A percentile compares a stretch with the other conserved stretches of the same genome.
These are phyloP conservation scores for Neofusicoccum umdonicola DNA, from an alignment of 2,329 filamentous ascomycete genomes.

Conservation along the genomic window DNA sequence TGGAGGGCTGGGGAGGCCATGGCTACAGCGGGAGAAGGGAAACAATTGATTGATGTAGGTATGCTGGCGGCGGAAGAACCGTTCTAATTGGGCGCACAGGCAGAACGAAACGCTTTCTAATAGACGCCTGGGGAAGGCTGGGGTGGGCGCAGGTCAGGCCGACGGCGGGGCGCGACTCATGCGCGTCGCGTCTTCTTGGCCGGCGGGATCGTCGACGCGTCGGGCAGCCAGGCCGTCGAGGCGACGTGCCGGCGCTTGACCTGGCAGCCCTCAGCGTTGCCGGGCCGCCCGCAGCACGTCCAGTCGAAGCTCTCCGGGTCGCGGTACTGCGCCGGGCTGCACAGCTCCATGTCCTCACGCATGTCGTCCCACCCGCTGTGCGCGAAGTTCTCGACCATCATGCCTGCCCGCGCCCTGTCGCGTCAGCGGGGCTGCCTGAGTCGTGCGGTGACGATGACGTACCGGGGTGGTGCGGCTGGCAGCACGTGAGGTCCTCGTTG, in stretches of 20 bases:
- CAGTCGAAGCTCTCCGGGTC: background rate
- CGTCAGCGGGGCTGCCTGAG: background rate
- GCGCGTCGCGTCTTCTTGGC: background rate
- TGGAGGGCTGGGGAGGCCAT: background rate
- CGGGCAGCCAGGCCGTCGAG: background rate
- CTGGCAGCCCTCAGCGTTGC: background rate
- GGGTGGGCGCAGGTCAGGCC: no score
- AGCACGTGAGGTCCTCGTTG: background rate
- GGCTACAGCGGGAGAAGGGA: no score
- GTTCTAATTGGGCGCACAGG: no score
- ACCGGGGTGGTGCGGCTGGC: background rate
- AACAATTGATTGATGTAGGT: no score
- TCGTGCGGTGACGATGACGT: background rate
- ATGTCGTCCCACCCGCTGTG: background rate
- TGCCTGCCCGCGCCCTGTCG: background rate
- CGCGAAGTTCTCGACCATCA: background rate
- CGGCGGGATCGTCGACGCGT: background rate
- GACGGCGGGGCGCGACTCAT: background rate
- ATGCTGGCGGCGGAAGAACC: no score
- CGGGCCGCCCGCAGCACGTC: background rate
- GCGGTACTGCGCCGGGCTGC: no score
- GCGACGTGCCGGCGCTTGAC: background rate
- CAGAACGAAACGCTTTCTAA: no score
- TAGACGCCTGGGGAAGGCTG: no score
- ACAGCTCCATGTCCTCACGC: background rate